A percentile compares a stretch with the other conserved stretches of the same genome.
These are phyloP conservation scores for Terana coerulea DNA, from an alignment of 768 basidiomycete species.

Conservation along the genomic window DNA sequence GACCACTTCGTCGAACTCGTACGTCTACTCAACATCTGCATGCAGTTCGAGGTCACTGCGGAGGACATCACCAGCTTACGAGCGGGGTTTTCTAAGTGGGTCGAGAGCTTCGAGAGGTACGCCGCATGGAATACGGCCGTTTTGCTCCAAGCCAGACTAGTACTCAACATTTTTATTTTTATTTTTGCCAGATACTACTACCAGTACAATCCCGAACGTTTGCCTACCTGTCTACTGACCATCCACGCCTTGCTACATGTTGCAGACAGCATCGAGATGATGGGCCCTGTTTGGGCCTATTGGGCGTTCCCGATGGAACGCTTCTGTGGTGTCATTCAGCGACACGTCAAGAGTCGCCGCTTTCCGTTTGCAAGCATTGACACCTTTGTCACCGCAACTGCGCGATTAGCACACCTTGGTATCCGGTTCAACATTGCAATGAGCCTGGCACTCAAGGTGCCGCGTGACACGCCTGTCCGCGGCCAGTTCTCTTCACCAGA, in stretches of 20 bases:
- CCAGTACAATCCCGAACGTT: slow-evolving; percentile 17
- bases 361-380: slow-evolving; percentile 19
- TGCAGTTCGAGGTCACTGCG: slow-evolving; percentile 33
- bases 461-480: neutral
- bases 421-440: slow-evolving; percentile 4
- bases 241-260: slow-evolving; percentile 31
- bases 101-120: slow-evolving; percentile 35
- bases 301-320: slow-evolving; percentile 32
- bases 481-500: too few species aligned
- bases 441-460: neutral
- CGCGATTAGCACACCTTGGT: slow-evolving; percentile 14
- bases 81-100: slow-evolving; percentile 33
- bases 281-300: slow-evolving; percentile 22
- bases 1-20: slow-evolving; percentile 40
- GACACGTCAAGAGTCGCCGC: slow-evolving; percentile 18
- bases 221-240: slow-evolving; percentile 29
- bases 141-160: too few species aligned
- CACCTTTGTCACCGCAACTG: slow-evolving; percentile 6
- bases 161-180: neutral
- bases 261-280: slow-evolving; percentile 22
- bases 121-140: slow-evolving; percentile 13
- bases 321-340: slow-evolving; percentile 21
- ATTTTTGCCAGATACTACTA: slow-evolving; percentile 25
- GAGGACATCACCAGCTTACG: slow-evolving; percentile 14
- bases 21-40: slow-evolving; percentile 31